These are phyloP conservation scores for Sclerotinia sclerotiorum DNA, from an alignment of 2,329 filamentous ascomycete genomes.

Conservation along the genomic window DNA sequence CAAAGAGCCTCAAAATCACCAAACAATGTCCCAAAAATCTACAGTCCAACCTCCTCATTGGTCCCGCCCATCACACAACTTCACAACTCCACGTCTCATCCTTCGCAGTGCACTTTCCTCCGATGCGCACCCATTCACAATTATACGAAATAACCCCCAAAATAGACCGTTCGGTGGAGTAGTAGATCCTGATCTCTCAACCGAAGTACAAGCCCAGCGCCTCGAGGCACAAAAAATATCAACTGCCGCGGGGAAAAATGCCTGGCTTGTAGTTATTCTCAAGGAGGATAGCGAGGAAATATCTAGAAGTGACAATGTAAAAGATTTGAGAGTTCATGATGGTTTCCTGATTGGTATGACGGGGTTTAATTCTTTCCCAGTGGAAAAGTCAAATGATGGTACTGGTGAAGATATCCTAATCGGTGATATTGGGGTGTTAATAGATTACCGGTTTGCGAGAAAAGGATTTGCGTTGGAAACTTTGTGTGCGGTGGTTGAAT, in stretches of 20 bases:
- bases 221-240: slow-evolving; percentile 5
- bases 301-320: not conserved
- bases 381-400: not conserved
- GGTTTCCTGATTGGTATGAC: slow-evolving; percentile 22
- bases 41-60: slow-evolving; percentile 14
- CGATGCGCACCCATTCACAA: slow-evolving; percentile 12
- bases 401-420: not conserved
- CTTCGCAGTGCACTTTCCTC: slow-evolving; percentile 22
- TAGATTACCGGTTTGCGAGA: slow-evolving; percentile 32
- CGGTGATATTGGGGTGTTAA: slow-evolving; percentile 31
- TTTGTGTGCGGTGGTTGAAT: slow-evolving; percentile 31
- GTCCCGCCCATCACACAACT: slow-evolving; percentile 21
- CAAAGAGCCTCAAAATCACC: not conserved
- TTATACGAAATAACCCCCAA: slow-evolving; percentile 25
- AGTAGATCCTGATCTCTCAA: not conserved
- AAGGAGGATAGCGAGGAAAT: not conserved
- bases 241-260: slow-evolving; percentile 21
- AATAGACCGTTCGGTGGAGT: slow-evolving; percentile 26
- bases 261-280: slow-evolving; percentile 19
- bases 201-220: not conserved
- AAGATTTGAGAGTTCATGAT: slow-evolving; percentile 17
- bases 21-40: not conserved
- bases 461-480: slow-evolving; percentile 34
- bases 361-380: slow-evolving; percentile 24
- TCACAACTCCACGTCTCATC: slow-evolving; percentile 25